Evolutionary conservation across 2,329 filamentous ascomycete genomes (phyloP).

Genomic region (Cladophialophora yegresii): DNA sequence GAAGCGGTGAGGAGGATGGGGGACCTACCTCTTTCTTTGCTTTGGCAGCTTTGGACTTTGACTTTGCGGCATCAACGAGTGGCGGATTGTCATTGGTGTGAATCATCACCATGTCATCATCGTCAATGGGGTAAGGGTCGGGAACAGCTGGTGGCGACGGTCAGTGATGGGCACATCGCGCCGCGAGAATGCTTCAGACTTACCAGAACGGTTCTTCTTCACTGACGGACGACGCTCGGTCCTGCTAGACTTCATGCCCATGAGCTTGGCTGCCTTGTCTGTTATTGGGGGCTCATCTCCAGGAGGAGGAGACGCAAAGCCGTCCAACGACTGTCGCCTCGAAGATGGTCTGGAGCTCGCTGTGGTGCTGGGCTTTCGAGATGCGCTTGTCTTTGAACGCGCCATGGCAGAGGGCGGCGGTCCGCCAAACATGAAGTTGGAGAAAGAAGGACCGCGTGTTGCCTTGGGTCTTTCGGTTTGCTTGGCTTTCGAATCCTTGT

Average conservation of each 20-base stretch:
- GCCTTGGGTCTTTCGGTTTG: constrained; percentile 57
- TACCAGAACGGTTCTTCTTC: constrained; percentile 50
- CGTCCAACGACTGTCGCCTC: constrained; percentile 69
- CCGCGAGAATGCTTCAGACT: background rate
- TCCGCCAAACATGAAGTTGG: constrained; percentile 66
- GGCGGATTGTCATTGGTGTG: constrained; percentile 51
- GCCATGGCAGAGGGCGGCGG: constrained; percentile 55
- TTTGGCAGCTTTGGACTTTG: constrained; percentile 41
- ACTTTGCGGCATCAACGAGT: constrained; percentile 39
- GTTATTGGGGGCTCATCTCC: constrained; percentile 67
- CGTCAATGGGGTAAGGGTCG: constrained; percentile 64
- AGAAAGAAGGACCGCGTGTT: constrained; percentile 60
- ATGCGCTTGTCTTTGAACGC: constrained; percentile 63
- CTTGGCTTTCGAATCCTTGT: constrained; percentile 62
- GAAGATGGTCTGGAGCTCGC: constrained; percentile 59
- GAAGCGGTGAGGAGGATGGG: constrained; percentile 22
- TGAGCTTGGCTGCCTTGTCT: constrained; percentile 75
- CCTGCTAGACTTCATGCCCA: constrained; percentile 60
- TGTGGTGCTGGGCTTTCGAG: constrained; percentile 58
- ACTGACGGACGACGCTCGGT: constrained; percentile 54
- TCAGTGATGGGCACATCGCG: background rate
- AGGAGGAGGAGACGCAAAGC: constrained; percentile 70
- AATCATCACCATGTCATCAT: constrained; percentile 64
- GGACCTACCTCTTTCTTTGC: constrained; percentile 45
- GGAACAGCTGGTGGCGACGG: constrained; percentile 39